Evolutionary conservation across 2,329 filamentous ascomycete genomes (phyloP).

Genomic region (Calonectria montana): DNA sequence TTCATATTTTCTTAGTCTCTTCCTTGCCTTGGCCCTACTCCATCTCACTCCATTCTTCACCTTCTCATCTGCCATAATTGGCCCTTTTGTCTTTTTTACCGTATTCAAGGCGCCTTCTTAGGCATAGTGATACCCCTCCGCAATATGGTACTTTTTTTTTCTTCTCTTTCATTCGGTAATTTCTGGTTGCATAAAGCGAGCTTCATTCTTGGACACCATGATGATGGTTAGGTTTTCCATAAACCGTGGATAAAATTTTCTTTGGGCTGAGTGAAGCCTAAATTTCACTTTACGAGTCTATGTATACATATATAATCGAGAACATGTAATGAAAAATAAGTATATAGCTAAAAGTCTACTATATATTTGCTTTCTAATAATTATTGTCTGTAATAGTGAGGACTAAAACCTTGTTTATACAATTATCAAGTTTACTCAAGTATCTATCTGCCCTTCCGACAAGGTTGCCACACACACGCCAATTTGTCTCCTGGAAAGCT

Average conservation of each 20-base stretch:
- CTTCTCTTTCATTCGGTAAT: background rate
- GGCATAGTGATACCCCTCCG: constrained; percentile 6
- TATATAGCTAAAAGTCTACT: background rate
- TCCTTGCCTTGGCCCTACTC: background rate
- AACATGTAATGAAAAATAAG: background rate
- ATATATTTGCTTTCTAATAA: background rate
- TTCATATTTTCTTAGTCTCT: background rate
- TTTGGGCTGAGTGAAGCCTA: background rate
- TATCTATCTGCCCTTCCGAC: too few relatives aligned
- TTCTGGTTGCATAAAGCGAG: background rate
- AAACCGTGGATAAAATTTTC: background rate
- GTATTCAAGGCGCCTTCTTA: background rate
- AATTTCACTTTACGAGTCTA: background rate
- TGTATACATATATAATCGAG: background rate
- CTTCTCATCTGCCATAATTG: background rate
- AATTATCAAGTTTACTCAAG: too few relatives aligned
- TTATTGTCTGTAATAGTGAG: too few relatives aligned
- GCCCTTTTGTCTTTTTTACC: background rate
- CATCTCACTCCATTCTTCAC: background rate
- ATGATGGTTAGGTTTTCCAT: background rate
- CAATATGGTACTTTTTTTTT: background rate
- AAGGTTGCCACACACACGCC: too few relatives aligned
- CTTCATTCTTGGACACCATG: background rate
- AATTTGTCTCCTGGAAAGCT: too few relatives aligned
- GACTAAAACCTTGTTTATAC: too few relatives aligned